Percentiles rank a stretch among this genome's conserved stretches.
Conservation (phyloP, 2,329 filamentous ascomycete species). For the Aspergillus melleus region DNA sequence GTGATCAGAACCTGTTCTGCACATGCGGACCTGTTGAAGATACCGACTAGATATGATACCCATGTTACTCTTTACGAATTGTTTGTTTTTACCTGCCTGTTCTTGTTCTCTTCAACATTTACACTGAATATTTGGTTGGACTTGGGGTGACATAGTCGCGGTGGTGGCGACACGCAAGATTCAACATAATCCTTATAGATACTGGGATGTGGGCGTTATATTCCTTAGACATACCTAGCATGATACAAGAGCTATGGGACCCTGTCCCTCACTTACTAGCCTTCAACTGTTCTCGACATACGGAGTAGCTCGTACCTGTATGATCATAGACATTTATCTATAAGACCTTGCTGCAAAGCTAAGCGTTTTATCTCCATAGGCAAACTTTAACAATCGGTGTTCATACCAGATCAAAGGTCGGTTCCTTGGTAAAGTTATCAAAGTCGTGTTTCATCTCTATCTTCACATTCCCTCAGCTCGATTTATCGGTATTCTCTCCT, state of each 20-base stretch:
- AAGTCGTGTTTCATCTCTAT: too few species aligned
- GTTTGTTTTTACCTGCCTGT: constrained; percentile 9
- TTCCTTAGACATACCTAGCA: not conserved
- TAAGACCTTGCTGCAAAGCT: too few species aligned
- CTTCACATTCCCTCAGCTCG: too few species aligned
- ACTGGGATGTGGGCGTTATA: constrained; percentile 14
- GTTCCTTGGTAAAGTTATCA: too few species aligned
- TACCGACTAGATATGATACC: constrained; percentile 44
- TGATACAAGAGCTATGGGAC: not conserved
- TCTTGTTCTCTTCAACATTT: constrained; percentile 18
- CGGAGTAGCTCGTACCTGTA: too few species aligned
- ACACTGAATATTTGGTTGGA: not conserved
- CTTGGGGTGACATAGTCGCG: constrained; percentile 9
- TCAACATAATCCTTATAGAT: constrained; percentile 32
- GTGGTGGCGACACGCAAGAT: constrained; percentile 11
- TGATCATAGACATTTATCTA: too few species aligned
- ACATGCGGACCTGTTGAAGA: constrained; percentile 82
- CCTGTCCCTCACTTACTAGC: too few species aligned
- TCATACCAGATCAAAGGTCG: too few species aligned
- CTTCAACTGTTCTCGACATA: too few species aligned
- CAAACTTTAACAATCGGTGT: too few species aligned
- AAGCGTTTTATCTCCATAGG: too few species aligned
- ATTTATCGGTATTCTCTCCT: too few species aligned
- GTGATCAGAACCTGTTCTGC: constrained; percentile 91
- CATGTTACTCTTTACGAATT: constrained; percentile 23